Base-by-base conservation (phyloP, 2,329 filamentous ascomycete genomes). In the Paecilomyces sp. region DNA sequence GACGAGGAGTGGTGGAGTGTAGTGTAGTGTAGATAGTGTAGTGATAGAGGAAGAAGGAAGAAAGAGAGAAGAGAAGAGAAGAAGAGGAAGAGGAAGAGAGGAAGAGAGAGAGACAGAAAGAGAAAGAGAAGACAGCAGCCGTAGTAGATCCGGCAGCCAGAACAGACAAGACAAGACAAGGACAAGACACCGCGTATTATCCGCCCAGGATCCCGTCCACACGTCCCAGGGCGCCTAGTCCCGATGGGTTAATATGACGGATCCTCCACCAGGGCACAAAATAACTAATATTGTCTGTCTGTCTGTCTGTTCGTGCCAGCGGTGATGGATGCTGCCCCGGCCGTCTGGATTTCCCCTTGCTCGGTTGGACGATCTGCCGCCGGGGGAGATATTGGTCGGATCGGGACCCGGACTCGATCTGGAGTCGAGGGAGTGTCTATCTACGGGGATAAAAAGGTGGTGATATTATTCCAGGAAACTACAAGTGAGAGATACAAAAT, bases 211-310 rank as follows among this genome's bases (percentile, higher is more conserved):
- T 72, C 67, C 70, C 70, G 68, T 65, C 66, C 66, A 68, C 66
- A 68, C 65, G 65, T 67, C 67, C 65, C 64, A 65, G 68, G 28
- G 54, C 25, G 31, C 72, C 72, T 74, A 74, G 72, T 74, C 72
- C 72, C 68, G 66, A 74, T 73, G 66, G 68, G 71, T 74, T 71
- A 72, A 73, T 73, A 74, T 74, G 72, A 74, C 72, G 71, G 71
- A 73, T 73, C 70, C 70, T 68, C 66, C 70, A 68, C 64, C 67
- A 69, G 67, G 65, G 62, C 64, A 68, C 60, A 66, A 64, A 65
- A 22, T 22, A 22, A 22, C 22, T 22, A 22, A 22, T 22, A 22
- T 22, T 22, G 22, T 22, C 22, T 22, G 41, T 50, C 18, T 50
- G 5, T 50, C 11, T 28, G 7, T 53, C 18, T 9, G 18, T 22